Percentiles rank a stretch among this genome's conserved stretches.
Conservation (phyloP, 2,329 filamentous ascomycete species). For the Coniochaeta pulveracea region DNA sequence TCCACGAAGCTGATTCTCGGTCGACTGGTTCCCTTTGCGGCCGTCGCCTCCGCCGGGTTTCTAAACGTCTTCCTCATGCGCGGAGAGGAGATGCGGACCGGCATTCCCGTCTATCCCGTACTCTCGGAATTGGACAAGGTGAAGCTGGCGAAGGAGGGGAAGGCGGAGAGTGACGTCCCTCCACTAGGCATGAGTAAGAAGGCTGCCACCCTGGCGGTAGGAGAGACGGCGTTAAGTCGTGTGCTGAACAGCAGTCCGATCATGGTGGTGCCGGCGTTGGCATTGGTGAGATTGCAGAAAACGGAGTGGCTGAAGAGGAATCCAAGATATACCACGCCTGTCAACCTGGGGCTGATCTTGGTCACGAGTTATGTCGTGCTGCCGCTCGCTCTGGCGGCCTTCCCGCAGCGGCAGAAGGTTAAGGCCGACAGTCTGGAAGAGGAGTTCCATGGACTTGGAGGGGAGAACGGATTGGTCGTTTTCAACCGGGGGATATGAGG, state of each 20-base stretch:
- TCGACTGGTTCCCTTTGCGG: slow-evolving; percentile 91
- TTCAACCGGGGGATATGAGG: slow-evolving; percentile 86
- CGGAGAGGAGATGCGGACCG: slow-evolving; percentile 82
- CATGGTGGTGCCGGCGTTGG: slow-evolving; percentile 87
- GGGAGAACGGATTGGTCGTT: slow-evolving; percentile 73
- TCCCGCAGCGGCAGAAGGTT: slow-evolving; percentile 83
- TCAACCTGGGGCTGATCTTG: slow-evolving; percentile 83
- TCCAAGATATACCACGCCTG: slow-evolving; percentile 64
- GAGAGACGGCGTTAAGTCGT: slow-evolving; percentile 82
- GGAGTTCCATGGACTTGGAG: slow-evolving; percentile 76
- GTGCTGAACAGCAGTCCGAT: slow-evolving; percentile 93
- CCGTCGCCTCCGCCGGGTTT: slow-evolving; percentile 80
- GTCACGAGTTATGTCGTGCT: slow-evolving; percentile 79
- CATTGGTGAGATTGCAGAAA: slow-evolving; percentile 75
- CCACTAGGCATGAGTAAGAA: slow-evolving; percentile 79
- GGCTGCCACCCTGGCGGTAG: slow-evolving; percentile 80
- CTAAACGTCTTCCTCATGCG: slow-evolving; percentile 98
- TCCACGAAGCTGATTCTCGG: slow-evolving; percentile 65
- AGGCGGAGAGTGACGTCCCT: slow-evolving; percentile 51
- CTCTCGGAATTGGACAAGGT: slow-evolving; percentile 59
- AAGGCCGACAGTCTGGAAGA: slow-evolving; percentile 65
- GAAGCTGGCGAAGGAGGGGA: slow-evolving; percentile 42
- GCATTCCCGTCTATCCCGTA: slow-evolving; percentile 86
- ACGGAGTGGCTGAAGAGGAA: slow-evolving; percentile 69
- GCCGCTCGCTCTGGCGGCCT: slow-evolving; percentile 80